Evolutionary conservation across 129 eudicot genomes (phyloP).

Genomic region (Flaveria sonorensis): DNA sequence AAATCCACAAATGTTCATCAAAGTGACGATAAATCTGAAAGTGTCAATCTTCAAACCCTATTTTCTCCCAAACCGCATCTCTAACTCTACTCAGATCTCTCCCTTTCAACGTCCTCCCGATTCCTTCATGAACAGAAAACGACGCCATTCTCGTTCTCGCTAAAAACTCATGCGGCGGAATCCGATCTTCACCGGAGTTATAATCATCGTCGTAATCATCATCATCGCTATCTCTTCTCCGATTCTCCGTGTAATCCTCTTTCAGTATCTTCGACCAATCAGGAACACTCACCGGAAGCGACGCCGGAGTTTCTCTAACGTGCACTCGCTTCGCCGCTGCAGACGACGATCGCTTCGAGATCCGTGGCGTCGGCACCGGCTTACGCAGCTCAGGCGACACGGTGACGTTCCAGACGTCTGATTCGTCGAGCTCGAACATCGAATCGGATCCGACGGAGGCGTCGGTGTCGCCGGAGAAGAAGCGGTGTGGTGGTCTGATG

Average conservation of each 20-base stretch:
- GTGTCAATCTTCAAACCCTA: constrained; percentile 65
- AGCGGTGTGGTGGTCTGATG: constrained; percentile 50
- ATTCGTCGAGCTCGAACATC: constrained; percentile 67
- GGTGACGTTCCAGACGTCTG: constrained; percentile 69
- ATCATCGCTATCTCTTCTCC: constrained; percentile 46
- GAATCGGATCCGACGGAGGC: constrained; percentile 34
- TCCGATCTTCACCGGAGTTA: constrained; percentile 50
- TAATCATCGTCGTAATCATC: constrained; percentile 46
- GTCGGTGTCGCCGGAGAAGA: constrained; percentile 40
- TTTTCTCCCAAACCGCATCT: constrained; percentile 76
- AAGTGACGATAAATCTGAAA: not conserved
- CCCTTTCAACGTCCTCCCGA: constrained; percentile 83
- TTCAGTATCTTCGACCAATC: constrained; percentile 76
- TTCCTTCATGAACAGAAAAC: constrained; percentile 80
- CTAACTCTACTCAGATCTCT: constrained; percentile 80
- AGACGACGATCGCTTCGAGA: constrained; percentile 38
- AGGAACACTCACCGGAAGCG: constrained; percentile 72
- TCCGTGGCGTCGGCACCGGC: constrained; percentile 37
- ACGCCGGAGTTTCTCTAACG: constrained; percentile 44
- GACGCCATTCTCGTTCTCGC: constrained; percentile 77
- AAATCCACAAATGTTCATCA: constrained; percentile 3
- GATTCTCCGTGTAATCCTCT: constrained; percentile 51
- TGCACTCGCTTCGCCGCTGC: constrained; percentile 18
- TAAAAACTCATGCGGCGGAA: constrained; percentile 88
- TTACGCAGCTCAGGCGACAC: constrained; percentile 59